A percentile compares a stretch with the other conserved stretches of the same genome.
phyloP scores from a whole-genome alignment of 176 grass and related monocot genomes.

The Metroxylon sagu region DNA sequence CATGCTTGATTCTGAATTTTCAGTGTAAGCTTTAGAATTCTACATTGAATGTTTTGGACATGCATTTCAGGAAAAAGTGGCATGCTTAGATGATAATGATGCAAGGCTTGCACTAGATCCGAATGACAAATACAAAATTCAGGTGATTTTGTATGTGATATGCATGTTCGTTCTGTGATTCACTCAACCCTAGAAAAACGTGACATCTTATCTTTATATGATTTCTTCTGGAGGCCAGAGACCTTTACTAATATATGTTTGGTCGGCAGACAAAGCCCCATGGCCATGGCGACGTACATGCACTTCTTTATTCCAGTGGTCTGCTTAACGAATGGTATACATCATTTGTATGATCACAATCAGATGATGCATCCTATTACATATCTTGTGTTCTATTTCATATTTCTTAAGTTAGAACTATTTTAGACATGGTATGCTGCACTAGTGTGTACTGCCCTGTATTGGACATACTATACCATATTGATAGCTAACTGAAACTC shows the following conservation, averaged over 20 bases:
- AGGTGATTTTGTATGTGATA: constrained; percentile 37
- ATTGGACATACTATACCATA: too few relatives aligned
- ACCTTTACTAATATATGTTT: constrained; percentile 14
- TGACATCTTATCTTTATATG: too few relatives aligned
- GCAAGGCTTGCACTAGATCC: constrained; percentile 84
- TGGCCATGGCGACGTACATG: constrained; percentile 91
- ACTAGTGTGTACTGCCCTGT: too few relatives aligned
- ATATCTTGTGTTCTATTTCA: too few relatives aligned
- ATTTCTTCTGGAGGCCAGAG: too few relatives aligned
- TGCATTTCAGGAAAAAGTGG: constrained; percentile 76
- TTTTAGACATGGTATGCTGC: too few relatives aligned
- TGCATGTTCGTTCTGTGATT: too few relatives aligned
- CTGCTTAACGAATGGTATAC: constrained; percentile 73
- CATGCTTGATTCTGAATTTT: constrained; percentile 8
- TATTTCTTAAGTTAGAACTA: too few relatives aligned
- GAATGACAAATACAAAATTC: constrained; percentile 94
- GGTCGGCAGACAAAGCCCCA: constrained; percentile 86
- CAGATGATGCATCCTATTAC: too few relatives aligned
- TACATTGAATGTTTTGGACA: constrained; percentile 10
- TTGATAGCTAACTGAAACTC: too few relatives aligned
- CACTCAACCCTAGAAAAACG: too few relatives aligned
- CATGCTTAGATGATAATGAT: constrained; percentile 82
- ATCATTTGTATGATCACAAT: constrained; percentile 9
- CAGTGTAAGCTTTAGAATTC: neutral
- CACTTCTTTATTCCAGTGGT: constrained; percentile 93